A percentile compares a stretch with the other conserved stretches of the same genome.
Evolutionary conservation across 495 filamentous ascomycete species (phyloP).

Genomic region (Penicillium canariense): DNA sequence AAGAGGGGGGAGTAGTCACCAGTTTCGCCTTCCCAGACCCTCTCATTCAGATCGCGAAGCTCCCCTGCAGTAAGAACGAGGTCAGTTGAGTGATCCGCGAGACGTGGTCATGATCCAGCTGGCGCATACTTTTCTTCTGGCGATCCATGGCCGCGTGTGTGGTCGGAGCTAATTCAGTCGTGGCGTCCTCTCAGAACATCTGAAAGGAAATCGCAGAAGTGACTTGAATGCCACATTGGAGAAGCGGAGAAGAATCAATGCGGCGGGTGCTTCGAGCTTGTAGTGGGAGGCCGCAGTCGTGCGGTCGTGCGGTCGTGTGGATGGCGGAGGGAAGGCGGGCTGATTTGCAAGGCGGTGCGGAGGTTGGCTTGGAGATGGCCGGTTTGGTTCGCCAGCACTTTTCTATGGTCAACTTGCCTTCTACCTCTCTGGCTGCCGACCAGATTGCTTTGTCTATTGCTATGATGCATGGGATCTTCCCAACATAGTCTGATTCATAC

Average conservation of each 20-base stretch:
- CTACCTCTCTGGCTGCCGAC: background rate
- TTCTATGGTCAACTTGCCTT: background rate
- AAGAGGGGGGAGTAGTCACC: constrained; percentile 53
- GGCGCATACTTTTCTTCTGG: constrained; percentile 69
- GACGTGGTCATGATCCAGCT: background rate
- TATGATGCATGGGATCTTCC: background rate
- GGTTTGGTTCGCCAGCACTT: background rate
- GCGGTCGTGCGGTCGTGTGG: background rate
- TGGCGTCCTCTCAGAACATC: constrained; percentile 40
- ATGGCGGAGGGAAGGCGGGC: constrained; percentile 16
- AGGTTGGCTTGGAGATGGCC: constrained; percentile 17
- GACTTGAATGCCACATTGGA: constrained; percentile 47
- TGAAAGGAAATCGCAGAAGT: constrained; percentile 40
- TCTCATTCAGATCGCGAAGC: constrained; percentile 80
- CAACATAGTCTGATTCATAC: background rate
- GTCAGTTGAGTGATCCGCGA: constrained; percentile 15
- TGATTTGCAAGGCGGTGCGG: constrained; percentile 28
- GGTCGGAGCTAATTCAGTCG: constrained; percentile 20
- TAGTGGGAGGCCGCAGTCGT: background rate
- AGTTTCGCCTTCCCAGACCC: constrained; percentile 83
- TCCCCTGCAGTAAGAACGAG: constrained; percentile 58
- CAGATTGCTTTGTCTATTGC: background rate
- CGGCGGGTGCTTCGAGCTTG: background rate
- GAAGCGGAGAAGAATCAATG: background rate
- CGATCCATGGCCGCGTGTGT: constrained; percentile 65